Percentiles rank a stretch among this genome's conserved stretches.
phyloP scores from a whole-genome alignment of 192 early-diverging fungal genomes.

The Geranomyces variabilis region DNA sequence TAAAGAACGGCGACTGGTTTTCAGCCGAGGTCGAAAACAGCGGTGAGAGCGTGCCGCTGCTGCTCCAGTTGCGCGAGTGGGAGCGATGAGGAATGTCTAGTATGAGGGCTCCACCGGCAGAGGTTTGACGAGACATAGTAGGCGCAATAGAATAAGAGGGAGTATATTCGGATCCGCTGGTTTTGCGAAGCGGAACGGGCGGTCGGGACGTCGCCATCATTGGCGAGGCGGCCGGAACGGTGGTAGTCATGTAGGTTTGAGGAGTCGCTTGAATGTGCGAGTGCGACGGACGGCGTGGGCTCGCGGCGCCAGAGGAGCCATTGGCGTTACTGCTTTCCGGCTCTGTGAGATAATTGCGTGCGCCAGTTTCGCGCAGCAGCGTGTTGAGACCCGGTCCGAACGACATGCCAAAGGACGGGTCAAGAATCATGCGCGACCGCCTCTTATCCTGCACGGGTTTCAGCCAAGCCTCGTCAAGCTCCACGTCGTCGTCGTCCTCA shows the following conservation, averaged over 20 bases:
- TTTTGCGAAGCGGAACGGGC: too few relatives aligned
- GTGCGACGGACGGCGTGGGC: neutral
- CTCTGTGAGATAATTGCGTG: too few relatives aligned
- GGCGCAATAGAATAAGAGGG: too few relatives aligned
- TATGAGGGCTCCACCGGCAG: neutral
- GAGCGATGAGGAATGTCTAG: constrained; percentile 4
- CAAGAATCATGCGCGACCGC: constrained; percentile 3
- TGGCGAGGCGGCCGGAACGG: neutral
- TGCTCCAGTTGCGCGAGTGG: constrained; percentile 4
- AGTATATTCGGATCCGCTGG: too few relatives aligned
- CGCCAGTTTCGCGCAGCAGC: neutral
- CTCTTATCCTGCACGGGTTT: constrained; percentile 23
- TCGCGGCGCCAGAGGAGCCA: too few relatives aligned
- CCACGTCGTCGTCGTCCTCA: constrained; percentile 6
- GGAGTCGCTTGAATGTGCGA: neutral
- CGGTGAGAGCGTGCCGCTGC: neutral
- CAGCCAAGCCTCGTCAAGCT: constrained; percentile 29
- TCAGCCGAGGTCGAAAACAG: neutral
- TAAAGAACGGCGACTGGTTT: constrained; percentile 5
- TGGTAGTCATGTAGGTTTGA: neutral
- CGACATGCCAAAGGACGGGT: neutral
- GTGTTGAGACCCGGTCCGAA: neutral
- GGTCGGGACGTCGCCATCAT: too few relatives aligned
- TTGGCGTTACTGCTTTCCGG: too few relatives aligned
- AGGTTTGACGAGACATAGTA: too few relatives aligned